Base-by-base conservation (phyloP, 768 basidiomycete genomes). In the Phaffia australis region DNA sequence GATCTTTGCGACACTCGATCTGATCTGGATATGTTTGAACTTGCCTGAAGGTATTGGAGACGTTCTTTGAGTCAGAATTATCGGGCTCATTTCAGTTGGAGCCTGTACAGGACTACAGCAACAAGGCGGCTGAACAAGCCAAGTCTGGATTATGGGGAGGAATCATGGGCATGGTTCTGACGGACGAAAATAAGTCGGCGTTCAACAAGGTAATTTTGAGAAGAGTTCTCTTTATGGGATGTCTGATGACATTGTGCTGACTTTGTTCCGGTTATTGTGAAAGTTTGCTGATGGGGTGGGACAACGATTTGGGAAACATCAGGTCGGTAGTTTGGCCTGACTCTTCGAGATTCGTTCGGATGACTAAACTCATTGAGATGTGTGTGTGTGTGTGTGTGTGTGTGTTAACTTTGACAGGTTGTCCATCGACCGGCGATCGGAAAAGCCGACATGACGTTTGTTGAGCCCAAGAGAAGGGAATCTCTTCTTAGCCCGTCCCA, bases 31-130 rank as follows among this genome's bases (percentile, higher is more conserved):
- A 6, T 16, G n/a, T 23, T 32, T 32, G 42, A 9, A 18, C n/a
- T 21, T 27, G 18, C 30, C 23, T 11, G 21, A 27, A 64, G 64
- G 81, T 98, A 30, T 82, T 99, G 29, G 95, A 99, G 75, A 87
- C 88, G 1, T 99, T 99, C 81, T 99, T 97, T 72, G 92, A 91
- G 73, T 83, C 87, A 0, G 95, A 98, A 75, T 79, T 99, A 69
- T 84, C 89, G 0, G 83, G 82, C 0, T 92, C 92, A 2, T 98
- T 95, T 83, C 82, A 84, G 69, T 80, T 95, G 46, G 85, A 87
- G 64, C 79, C 81, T 19, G 79, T 87, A 14, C 42, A 55, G 21
- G 51, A 69, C 23, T 69, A 63, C 49, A 29, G 25, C 6, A 71
- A 72, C 6, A 72, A 72, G 30, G 56, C 83, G 79, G 70, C 83